phyloP scores from a whole-genome alignment of 371 early-diverging fungal species.

The Syncephalastrum monosporum region DNA sequence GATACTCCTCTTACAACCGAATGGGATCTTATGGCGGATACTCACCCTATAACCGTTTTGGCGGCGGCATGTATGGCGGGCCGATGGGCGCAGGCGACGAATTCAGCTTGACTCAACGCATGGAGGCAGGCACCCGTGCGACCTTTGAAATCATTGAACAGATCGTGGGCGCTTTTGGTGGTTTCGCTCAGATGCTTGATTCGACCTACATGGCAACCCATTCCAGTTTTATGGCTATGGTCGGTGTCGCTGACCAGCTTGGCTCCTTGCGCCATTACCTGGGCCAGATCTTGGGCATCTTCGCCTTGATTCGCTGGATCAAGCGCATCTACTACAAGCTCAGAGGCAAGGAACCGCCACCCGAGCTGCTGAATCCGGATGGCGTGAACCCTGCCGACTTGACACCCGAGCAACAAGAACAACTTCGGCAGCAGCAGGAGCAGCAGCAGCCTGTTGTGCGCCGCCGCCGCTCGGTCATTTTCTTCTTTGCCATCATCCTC shows the following conservation, averaged over 20 bases:
- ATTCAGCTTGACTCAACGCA: conserved; percentile 71
- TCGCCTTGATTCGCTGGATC: conserved; percentile 71
- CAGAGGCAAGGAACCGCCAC: conserved; percentile 63
- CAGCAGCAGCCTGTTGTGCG: conserved; percentile 23
- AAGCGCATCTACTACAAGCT: conserved; percentile 57
- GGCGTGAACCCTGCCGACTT: too few species aligned
- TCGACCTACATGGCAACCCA: conserved; percentile 97
- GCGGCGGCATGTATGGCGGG: conserved; percentile 45
- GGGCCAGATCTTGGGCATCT: conserved; percentile 79
- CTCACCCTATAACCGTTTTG: conserved; percentile 26
- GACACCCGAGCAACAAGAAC: conserved; percentile 52
- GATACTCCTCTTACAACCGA: conserved; percentile 46
- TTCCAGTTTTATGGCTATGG: conserved; percentile 96
- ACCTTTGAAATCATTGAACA: conserved; percentile 92
- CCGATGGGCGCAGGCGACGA: conserved; percentile 43
- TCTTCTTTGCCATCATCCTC: conserved; percentile 80
- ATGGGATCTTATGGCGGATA: conserved; percentile 44
- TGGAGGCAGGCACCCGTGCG: conserved; percentile 87
- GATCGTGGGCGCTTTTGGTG: conserved; percentile 94
- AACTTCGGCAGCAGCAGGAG: conserved; percentile 48
- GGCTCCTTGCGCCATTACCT: conserved; percentile 80
- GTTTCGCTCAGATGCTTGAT: conserved; percentile 97
- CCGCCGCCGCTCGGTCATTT: conserved; percentile 64
- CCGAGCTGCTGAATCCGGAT: conserved; percentile 13
- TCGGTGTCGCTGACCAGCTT: conserved; percentile 97